These are phyloP conservation scores for Carex sylvatica DNA, from an alignment of 202 grass and related monocot species.

Conservation along the genomic window DNA sequence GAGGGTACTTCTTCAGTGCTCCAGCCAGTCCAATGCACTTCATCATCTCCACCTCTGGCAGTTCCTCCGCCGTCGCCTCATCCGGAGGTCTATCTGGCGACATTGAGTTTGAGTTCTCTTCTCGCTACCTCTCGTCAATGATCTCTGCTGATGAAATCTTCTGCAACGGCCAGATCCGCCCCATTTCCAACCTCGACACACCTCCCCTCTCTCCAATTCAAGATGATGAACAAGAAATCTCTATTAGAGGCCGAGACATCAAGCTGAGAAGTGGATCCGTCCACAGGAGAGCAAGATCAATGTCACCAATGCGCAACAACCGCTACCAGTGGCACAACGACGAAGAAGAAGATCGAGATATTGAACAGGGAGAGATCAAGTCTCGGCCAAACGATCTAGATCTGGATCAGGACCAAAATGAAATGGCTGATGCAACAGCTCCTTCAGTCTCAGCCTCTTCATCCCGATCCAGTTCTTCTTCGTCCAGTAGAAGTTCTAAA, in stretches of 20 bases:
- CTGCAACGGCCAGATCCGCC: slow-evolving; percentile 88
- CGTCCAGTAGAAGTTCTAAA: slow-evolving; percentile 42
- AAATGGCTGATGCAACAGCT: slow-evolving; percentile 21
- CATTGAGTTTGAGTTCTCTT: slow-evolving; percentile 83
- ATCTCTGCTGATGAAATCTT: slow-evolving; percentile 96
- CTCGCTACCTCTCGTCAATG: slow-evolving; percentile 55
- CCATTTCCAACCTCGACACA: slow-evolving; percentile 58
- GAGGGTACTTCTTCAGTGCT: slow-evolving; percentile 95
- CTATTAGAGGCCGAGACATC: slow-evolving; percentile 46
- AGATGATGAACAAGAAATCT: slow-evolving; percentile 39
- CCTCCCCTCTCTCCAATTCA: slow-evolving; percentile 53
- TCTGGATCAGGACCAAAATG: slow-evolving; percentile 10
- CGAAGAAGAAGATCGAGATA: slow-evolving; percentile 30
- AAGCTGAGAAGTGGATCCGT: slow-evolving; percentile 60
- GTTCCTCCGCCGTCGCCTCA: not conserved
- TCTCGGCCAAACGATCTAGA: slow-evolving; percentile 32
- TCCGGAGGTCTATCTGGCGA: slow-evolving; percentile 34
- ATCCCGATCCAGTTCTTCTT: slow-evolving; percentile 33
- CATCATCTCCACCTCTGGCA: slow-evolving; percentile 51
- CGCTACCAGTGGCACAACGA: slow-evolving; percentile 47
- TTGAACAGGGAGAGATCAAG: slow-evolving; percentile 1
- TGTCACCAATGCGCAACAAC: slow-evolving; percentile 77
- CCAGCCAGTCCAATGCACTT: slow-evolving; percentile 96
- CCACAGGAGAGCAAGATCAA: slow-evolving; percentile 73
- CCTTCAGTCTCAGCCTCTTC: slow-evolving; percentile 62